A percentile compares a stretch with the other conserved stretches of the same genome.
Conservation (phyloP, 2,329 filamentous ascomycete genomes). For the Ophiocordyceps camponoti-leonardi region DNA sequence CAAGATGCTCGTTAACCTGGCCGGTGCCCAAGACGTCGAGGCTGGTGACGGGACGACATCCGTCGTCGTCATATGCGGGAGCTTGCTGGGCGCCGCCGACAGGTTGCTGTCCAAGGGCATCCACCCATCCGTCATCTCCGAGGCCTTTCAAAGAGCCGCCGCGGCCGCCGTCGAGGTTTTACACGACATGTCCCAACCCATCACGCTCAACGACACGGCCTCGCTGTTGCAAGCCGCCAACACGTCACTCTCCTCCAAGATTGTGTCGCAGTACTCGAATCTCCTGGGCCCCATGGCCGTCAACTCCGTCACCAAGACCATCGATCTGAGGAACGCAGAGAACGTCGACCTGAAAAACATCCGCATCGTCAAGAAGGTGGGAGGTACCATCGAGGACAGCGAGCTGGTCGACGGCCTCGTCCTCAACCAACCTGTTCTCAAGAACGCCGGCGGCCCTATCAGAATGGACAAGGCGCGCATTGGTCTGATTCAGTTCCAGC, state of each 20-base stretch:
- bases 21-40: slow-evolving; percentile 93
- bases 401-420: slow-evolving; percentile 93
- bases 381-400: slow-evolving; percentile 95
- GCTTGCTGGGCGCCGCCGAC: slow-evolving; percentile 84
- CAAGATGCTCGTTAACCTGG: slow-evolving; percentile 97
- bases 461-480: slow-evolving; percentile 97
- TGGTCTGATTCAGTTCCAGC: slow-evolving; percentile 94
- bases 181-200: slow-evolving; percentile 89
- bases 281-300: slow-evolving; percentile 95
- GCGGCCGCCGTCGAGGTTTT: slow-evolving; percentile 76
- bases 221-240: slow-evolving; percentile 92
- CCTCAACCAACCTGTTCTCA: slow-evolving; percentile 80
- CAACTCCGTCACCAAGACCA: slow-evolving; percentile 87
- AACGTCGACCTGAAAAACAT: slow-evolving; percentile 97
- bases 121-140: slow-evolving; percentile 93
- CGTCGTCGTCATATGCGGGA: slow-evolving; percentile 94
- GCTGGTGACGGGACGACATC: slow-evolving; percentile 97
- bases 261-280: slow-evolving; percentile 93
- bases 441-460: slow-evolving; percentile 77
- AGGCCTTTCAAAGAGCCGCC: slow-evolving; percentile 91
- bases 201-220: slow-evolving; percentile 71
- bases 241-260: slow-evolving; percentile 94
- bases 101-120: slow-evolving; percentile 81
- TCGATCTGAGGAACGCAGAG: slow-evolving; percentile 86
- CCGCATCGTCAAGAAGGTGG: slow-evolving; percentile 91